Evolutionary conservation across 495 filamentous ascomycete species (phyloP), one percentile per base, ranked within the genome.

Genomic region (Neurospora sp.): DNA sequence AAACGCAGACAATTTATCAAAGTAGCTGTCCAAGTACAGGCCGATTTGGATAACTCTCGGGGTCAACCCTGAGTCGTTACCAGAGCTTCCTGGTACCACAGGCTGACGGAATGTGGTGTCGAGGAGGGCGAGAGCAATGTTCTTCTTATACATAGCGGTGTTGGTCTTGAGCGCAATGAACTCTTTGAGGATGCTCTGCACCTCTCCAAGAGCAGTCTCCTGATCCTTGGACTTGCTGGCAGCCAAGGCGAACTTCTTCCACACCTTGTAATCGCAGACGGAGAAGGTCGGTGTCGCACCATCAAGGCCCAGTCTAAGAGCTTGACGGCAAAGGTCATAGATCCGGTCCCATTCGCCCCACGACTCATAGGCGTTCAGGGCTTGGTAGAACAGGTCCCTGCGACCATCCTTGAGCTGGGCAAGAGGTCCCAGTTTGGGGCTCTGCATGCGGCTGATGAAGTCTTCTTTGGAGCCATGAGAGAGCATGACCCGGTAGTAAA

Each of bases 111-210:
- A 80, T 8, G 77, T 78, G 0, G 70, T 76, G 62, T 80, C 78
- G 15, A 79, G 69, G 10, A 78, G 71, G 31, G 76, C 76, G 3
- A 79, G 39, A 69, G 73, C 76, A 36, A 82, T 74, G 31, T 81
- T 82, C 70, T 83, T 82, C 69, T 76, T 79, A 75, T 81, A 80
- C 79, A 80, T 82, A 5, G 69, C 75, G n/a, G 69, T 76, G 28
- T 75, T 76, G 37, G 72, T 71, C 39, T 77, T 78, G 15, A 77
- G 72, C 2, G 78, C 73, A 24, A 82, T 75, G 62, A 79, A 79
- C 34, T 76, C 71, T 21, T 79, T 75, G 2, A 81, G 74, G 2
- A 78, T 69, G 31, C 17, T 38, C 39, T 80, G 76, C 2, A 82
- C 77, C 40, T 85, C 75, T 7, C 54, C 75, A 8, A 83, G 72